Conservation (phyloP, 129 eudicot genomes). For the Flaveria linearis region DNA sequence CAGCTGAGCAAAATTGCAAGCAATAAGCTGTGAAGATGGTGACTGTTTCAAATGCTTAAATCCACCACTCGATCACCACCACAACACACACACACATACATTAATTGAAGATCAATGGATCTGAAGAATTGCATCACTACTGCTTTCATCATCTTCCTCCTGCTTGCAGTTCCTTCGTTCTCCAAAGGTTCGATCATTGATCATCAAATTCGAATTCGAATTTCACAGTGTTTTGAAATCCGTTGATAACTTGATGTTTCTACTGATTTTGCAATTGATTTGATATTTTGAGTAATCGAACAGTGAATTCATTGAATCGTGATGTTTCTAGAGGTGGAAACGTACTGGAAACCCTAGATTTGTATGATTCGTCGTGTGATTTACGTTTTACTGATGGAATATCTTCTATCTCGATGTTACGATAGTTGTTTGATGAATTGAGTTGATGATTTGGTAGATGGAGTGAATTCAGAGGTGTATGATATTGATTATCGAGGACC, state of each 20-base stretch:
- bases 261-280: no score
- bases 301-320: no score
- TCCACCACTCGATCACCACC: conserved; percentile 5
- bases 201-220: no score
- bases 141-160: conserved; percentile 33
- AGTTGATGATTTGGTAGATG: conserved; percentile 21
- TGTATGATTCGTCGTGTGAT: no score
- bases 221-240: no score
- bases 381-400: no score
- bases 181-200: conserved; percentile 33
- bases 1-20: no score
- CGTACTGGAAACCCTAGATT: no score
- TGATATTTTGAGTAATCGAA: no score
- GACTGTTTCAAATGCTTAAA: conserved; percentile 44
- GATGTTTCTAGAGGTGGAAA: no score
- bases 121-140: conserved; percentile 21
- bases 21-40: conserved; percentile 48
- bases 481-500: conserved; percentile 81
- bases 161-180: conserved; percentile 28
- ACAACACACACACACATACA: neutral
- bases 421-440: neutral
- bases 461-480: conserved; percentile 42
- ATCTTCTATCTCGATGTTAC: neutral
- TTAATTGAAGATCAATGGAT: conserved; percentile 35
- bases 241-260: no score